phyloP scores from a whole-genome alignment of 1,284 basidiomycete genomes.

The Pseudozyma hubeiensis region DNA sequence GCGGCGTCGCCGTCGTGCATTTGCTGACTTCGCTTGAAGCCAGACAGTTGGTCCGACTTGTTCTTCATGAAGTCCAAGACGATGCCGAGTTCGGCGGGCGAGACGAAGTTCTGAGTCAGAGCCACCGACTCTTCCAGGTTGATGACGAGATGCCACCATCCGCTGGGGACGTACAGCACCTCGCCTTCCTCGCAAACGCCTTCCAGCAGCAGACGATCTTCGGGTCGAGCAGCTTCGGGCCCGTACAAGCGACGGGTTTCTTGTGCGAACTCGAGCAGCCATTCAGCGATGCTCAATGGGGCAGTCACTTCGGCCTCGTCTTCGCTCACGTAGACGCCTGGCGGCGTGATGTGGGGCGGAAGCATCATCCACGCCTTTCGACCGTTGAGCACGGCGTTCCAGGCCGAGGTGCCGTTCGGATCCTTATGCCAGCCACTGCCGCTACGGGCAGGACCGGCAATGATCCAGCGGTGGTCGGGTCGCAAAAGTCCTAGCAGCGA shows the following conservation, averaged over 20 bases:
- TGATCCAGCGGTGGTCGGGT: slow-evolving; percentile 65
- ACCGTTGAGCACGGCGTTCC: slow-evolving; percentile 70
- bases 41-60: slow-evolving; percentile 70
- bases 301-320: slow-evolving; percentile 69
- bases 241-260: slow-evolving; percentile 68
- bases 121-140: slow-evolving; percentile 67
- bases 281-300: slow-evolving; percentile 69
- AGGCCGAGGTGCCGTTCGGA: slow-evolving; percentile 70
- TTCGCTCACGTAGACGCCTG: slow-evolving; percentile 70
- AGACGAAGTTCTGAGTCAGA: slow-evolving; percentile 71
- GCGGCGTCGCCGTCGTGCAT: slow-evolving; percentile 4
- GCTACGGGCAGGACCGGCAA: slow-evolving; percentile 59
- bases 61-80: slow-evolving; percentile 70
- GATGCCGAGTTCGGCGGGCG: slow-evolving; percentile 67
- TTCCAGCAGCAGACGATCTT: slow-evolving; percentile 64
- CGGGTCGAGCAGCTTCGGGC: slow-evolving; percentile 27
- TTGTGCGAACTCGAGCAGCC: slow-evolving; percentile 70
- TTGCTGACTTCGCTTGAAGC: slow-evolving; percentile 65
- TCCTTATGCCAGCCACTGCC: slow-evolving; percentile 68
- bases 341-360: slow-evolving; percentile 69
- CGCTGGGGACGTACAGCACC: slow-evolving; percentile 68
- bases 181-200: slow-evolving; percentile 70
- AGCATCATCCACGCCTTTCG: slow-evolving; percentile 70
- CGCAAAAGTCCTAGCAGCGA: slow-evolving; percentile 53
- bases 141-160: slow-evolving; percentile 66